Evolutionary conservation across 2,329 filamentous ascomycete species (phyloP), one percentile per base, ranked within the genome.

Genomic region (Aphanoascus verrucosus): DNA sequence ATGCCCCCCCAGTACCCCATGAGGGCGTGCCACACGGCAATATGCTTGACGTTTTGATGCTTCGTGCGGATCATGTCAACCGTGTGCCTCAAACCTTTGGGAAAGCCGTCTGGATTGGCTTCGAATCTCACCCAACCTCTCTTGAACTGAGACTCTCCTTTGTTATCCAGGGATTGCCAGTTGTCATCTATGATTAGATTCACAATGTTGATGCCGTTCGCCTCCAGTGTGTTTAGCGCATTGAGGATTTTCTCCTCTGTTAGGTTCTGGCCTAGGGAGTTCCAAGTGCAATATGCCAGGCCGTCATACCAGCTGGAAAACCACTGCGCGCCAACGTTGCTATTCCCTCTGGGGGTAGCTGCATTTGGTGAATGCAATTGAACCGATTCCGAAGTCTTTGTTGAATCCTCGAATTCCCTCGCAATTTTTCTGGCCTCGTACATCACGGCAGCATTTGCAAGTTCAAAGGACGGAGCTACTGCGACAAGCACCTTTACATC

Each of bases 131-230:
- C 79, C 88, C 86, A 94, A 12, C 74, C 75, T 12, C 77, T 69
- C 37, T 70, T 64, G 58, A 76, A 77, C 58, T 80, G 77, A 1
- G 68, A 73, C 12, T 75, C 69, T 3, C 75, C 77, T 57, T 77
- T 72, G 28, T 74, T 73, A 23, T 83, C 78, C 5, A 94, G 77
- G 7, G 84, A 81, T 68, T 95, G 90, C 93, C 93, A 98, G 62
- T 94, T 94, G 65, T 98, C 93, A 61, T 98, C 93, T 57, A 98
- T 94, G 57, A 97, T 95, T 1, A 98, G 75, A 62, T 83, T 94
- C 0, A 82, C 84, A 44, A 97, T 77, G 41, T 85, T 82, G 63
- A 98, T 87, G 0, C 83, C 79, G 53, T 86, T 78, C 31, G 81
- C 74, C 3, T 83, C 78, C 9, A 98, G 72, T 1, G 78, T 76